Conservation (phyloP, 169 alveolate genomes). For the Eimeria tenella region DNA sequence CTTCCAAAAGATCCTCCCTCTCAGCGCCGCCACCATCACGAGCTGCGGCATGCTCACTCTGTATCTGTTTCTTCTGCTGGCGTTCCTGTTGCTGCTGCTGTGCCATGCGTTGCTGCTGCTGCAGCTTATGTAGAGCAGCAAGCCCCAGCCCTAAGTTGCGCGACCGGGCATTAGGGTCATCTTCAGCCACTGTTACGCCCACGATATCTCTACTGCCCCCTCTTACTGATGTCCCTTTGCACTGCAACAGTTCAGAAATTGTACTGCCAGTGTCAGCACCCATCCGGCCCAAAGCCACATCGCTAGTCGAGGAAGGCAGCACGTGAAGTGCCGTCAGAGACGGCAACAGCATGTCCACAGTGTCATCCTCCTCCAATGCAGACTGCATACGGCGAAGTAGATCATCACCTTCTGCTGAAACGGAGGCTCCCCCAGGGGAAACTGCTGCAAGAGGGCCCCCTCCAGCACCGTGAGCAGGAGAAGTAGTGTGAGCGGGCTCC, state of each 20-base stretch:
- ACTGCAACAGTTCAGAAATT: neutral
- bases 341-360: constrained; percentile 50
- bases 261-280: neutral
- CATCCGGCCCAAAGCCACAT: neutral
- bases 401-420: constrained; percentile 57
- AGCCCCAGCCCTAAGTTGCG: constrained; percentile 56
- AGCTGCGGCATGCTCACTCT: neutral
- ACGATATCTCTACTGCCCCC: neutral
- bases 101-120: constrained; percentile 31
- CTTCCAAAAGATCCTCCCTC: neutral
- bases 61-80: neutral
- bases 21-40: neutral
- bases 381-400: constrained; percentile 64
- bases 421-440: constrained; percentile 43
- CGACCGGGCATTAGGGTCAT: constrained; percentile 36
- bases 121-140: constrained; percentile 65
- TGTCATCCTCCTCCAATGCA: constrained; percentile 53
- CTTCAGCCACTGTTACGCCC: constrained; percentile 1
- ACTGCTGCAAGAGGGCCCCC: constrained; percentile 15
- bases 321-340: constrained; percentile 29
- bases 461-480: neutral
- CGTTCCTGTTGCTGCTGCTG: constrained; percentile 43
- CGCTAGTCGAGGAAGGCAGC: neutral
- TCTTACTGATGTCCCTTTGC: neutral
- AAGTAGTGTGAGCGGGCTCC: neutral